Base-by-base conservation (phyloP, 257 asterid genomes). In the Asclepias syriaca region DNA sequence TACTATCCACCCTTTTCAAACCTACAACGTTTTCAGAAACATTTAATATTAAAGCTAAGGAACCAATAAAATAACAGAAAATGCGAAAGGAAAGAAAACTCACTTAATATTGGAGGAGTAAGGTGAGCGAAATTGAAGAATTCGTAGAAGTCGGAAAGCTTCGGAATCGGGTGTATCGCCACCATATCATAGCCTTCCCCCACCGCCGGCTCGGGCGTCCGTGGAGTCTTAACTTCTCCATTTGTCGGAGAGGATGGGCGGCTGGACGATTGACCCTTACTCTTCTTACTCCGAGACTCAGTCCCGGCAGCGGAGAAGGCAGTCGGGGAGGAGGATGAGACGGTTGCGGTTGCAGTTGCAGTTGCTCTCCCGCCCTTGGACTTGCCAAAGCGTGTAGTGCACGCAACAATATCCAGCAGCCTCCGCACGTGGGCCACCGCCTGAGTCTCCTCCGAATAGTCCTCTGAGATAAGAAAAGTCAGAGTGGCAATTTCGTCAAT, bases 81-180 rank as follows among this genome's bases (percentile, higher is more conserved):
- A 51, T 12, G 45, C 57, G 29, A 50, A 57, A 48, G n/a, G 40
- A 77, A 68, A 48, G 43, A 6, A 57, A 68, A 70, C 98, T 69
- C 74, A 95, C 99, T 88, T 14, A 88, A 84, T 43, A 95, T 86
- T 16, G 99, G 99, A 27, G 99, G 84, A 57, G 95, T 65, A 65
- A 95, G 87, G 77, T 95, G 88, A 63, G 99, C 82, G 77, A 95
- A 80, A 59, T 92, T 87, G 89, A 95, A 88, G 86, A 95, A 95
- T 74, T 92, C 99, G 71, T 92, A 95, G 86, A 95, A 95, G 72
- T 95, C 97, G 70, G 99, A 92, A 19, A 95, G 91, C 91, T 90
- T 95, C 83, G 99, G 99, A 64, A 88, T 85, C 72, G 98, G 95
- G 68, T 95, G 98, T 57, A 95, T 95, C 81, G 97, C 99, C 91